A percentile compares a stretch with the other conserved stretches of the same genome.
Conservation (phyloP, 352 stramenopile genomes). For the Elongisporangium prolatum region DNA sequence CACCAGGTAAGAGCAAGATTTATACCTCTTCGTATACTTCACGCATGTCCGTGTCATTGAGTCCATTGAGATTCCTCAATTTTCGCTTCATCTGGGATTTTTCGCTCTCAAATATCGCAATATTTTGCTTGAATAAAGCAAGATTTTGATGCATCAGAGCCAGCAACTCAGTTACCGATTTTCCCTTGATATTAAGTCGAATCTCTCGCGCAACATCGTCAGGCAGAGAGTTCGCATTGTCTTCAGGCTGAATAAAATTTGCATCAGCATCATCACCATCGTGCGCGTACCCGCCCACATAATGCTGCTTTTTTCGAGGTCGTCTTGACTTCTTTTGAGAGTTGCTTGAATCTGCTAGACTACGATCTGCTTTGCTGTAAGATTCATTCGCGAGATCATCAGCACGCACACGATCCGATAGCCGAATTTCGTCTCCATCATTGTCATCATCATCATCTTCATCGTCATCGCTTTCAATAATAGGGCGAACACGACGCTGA, state of each 20-base stretch:
- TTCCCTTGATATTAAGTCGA: slow-evolving; percentile 36
- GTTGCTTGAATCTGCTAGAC: slow-evolving; percentile 1
- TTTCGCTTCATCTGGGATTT: slow-evolving; percentile 16
- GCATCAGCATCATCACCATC: slow-evolving; percentile 48
- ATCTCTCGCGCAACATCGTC: slow-evolving; percentile 69
- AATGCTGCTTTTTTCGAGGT: slow-evolving; percentile 29
- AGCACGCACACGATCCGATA: not conserved
- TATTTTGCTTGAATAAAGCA: slow-evolving; percentile 19
- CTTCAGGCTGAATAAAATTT: slow-evolving; percentile 82
- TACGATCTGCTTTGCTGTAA: not conserved
- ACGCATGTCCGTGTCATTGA: slow-evolving; percentile 22
- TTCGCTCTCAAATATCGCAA: slow-evolving; percentile 25
- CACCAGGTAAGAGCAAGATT: not conserved
- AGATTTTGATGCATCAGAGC: slow-evolving; percentile 25
- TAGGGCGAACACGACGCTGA: slow-evolving; percentile 22
- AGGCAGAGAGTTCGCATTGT: slow-evolving; percentile 62
- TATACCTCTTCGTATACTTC: slow-evolving; percentile 24
- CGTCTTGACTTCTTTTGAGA: slow-evolving; percentile 8
- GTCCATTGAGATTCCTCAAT: slow-evolving; percentile 13
- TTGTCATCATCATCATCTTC: slow-evolving; percentile 13
- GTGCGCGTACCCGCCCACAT: slow-evolving; percentile 72
- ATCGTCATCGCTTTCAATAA: slow-evolving; percentile 36
- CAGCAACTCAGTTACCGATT: slow-evolving; percentile 28
- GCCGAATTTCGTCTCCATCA: not conserved
- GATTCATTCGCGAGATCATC: not conserved